Evolutionary conservation across 768 basidiomycete species (phyloP).

Genomic region (Lactifluus volemus): DNA sequence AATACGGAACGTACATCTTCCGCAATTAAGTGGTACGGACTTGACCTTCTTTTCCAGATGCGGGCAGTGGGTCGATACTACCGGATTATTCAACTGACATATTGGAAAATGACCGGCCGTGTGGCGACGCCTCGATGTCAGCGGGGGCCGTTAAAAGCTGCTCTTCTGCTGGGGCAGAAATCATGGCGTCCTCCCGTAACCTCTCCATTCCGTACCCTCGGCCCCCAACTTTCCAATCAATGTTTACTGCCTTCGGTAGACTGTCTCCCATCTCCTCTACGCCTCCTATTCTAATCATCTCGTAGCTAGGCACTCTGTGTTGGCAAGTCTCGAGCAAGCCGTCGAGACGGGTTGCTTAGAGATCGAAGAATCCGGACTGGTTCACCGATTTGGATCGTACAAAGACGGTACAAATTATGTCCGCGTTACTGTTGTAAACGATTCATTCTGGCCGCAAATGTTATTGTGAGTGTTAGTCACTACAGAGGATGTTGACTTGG

Average conservation of each 20-base stretch:
- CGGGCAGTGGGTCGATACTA: too few species aligned
- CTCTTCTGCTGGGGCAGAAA: too few species aligned
- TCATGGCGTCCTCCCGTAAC: too few species aligned
- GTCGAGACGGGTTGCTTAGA: slow-evolving; percentile 24
- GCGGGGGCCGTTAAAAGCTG: too few species aligned
- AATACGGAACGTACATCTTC: too few species aligned
- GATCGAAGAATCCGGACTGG: slow-evolving; percentile 23
- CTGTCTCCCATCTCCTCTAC: too few species aligned
- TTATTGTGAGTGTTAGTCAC: slow-evolving; percentile 23
- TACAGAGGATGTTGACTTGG: neutral
- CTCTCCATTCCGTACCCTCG: too few species aligned
- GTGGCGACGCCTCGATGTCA: too few species aligned
- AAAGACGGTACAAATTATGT: slow-evolving; percentile 15
- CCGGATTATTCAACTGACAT: too few species aligned
- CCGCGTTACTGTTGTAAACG: slow-evolving; percentile 24
- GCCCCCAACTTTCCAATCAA: neutral
- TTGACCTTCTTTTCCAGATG: too few species aligned
- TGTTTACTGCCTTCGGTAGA: slow-evolving; percentile 8
- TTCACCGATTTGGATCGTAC: slow-evolving; percentile 23
- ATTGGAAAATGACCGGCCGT: too few species aligned
- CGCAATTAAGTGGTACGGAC: too few species aligned
- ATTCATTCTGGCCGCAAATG: slow-evolving; percentile 30
- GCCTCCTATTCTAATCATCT: neutral
- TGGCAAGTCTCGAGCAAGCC: slow-evolving; percentile 21
- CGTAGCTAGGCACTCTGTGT: slow-evolving; percentile 25